phyloP scores from a whole-genome alignment of 306 rosid species.

The Canavalia ensiformis region DNA sequence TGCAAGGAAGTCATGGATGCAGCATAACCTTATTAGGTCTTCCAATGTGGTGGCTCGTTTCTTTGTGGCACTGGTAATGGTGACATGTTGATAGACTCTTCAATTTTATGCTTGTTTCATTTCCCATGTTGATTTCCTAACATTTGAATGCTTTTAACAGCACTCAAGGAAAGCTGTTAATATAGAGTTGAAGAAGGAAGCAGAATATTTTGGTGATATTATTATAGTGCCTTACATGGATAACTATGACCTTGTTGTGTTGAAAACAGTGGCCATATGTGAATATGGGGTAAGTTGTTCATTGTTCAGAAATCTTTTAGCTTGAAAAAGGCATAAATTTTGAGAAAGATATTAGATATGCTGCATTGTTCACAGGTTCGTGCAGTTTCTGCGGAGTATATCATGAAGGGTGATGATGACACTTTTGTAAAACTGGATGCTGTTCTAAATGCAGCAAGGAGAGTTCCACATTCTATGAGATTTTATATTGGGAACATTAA shows the following conservation, averaged over 20 bases:
- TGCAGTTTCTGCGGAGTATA: slow-evolving; percentile 69
- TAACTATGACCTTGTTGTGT: slow-evolving; percentile 92
- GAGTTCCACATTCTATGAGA: slow-evolving; percentile 60
- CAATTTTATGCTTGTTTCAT: slow-evolving; percentile 20
- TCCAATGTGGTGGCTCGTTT: slow-evolving; percentile 87
- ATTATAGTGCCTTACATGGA: slow-evolving; percentile 97
- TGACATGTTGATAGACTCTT: slow-evolving; percentile 24
- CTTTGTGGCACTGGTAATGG: slow-evolving; percentile 90
- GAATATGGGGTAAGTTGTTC: slow-evolving; percentile 87
- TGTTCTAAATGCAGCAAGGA: slow-evolving; percentile 60
- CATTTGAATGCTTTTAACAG: slow-evolving; percentile 58
- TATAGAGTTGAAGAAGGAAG: slow-evolving; percentile 84
- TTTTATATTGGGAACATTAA: slow-evolving; percentile 94
- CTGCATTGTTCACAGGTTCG: slow-evolving; percentile 65
- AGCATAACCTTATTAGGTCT: slow-evolving; percentile 75
- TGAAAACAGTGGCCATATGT: slow-evolving; percentile 97
- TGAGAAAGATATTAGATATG: slow-evolving; percentile 21
- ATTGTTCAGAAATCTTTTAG: slow-evolving; percentile 19
- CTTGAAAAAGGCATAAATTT: slow-evolving; percentile 12
- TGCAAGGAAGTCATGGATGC: slow-evolving; percentile 96
- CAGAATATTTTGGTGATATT: slow-evolving; percentile 90
- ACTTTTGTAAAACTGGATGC: slow-evolving; percentile 88
- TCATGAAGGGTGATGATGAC: slow-evolving; percentile 99
- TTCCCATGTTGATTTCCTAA: slow-evolving; percentile 36
- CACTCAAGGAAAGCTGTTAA: slow-evolving; percentile 78